Evolutionary conservation across 2,329 filamentous ascomycete genomes (phyloP).

Genomic region (Phialophora chinensis): DNA sequence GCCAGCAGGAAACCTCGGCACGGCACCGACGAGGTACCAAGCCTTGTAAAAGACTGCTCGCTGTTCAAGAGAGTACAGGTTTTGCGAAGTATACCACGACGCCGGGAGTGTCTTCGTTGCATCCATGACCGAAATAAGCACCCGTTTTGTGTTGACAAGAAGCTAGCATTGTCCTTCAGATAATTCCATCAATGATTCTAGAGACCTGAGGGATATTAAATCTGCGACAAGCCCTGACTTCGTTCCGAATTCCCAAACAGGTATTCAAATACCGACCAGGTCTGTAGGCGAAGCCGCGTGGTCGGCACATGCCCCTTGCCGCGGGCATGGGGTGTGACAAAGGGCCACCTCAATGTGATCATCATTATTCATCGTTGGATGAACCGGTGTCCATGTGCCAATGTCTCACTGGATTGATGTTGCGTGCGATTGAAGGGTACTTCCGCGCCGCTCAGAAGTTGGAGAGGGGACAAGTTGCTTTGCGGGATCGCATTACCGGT

Average conservation of each 20-base stretch:
- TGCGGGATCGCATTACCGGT: slow-evolving; percentile 35
- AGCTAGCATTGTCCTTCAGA: not conserved
- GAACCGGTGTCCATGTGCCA: slow-evolving; percentile 21
- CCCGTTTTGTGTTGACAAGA: not conserved
- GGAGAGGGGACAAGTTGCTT: slow-evolving; percentile 1
- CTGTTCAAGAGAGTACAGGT: slow-evolving; percentile 58
- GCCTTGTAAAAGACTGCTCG: slow-evolving; percentile 59
- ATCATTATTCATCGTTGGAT: slow-evolving; percentile 13
- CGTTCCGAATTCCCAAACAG: slow-evolving; percentile 24
- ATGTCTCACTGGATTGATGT: slow-evolving; percentile 18
- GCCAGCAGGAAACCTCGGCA: slow-evolving; percentile 55
- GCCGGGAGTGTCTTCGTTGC: slow-evolving; percentile 54
- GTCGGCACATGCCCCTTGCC: slow-evolving; percentile 3
- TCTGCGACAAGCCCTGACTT: slow-evolving; percentile 4
- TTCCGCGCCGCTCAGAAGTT: slow-evolving; percentile 11
- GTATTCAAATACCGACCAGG: slow-evolving; percentile 32
- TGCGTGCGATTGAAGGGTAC: slow-evolving; percentile 2
- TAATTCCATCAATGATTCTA: slow-evolving; percentile 1
- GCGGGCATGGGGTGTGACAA: not conserved
- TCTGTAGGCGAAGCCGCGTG: not conserved
- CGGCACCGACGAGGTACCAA: slow-evolving; percentile 60
- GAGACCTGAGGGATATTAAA: not conserved
- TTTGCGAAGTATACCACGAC: slow-evolving; percentile 58
- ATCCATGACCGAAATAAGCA: slow-evolving; percentile 24
- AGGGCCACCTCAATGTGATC: not conserved